Evolutionary conservation across 441 rosid species (phyloP).

Genomic region (Jatropha podagrica): DNA sequence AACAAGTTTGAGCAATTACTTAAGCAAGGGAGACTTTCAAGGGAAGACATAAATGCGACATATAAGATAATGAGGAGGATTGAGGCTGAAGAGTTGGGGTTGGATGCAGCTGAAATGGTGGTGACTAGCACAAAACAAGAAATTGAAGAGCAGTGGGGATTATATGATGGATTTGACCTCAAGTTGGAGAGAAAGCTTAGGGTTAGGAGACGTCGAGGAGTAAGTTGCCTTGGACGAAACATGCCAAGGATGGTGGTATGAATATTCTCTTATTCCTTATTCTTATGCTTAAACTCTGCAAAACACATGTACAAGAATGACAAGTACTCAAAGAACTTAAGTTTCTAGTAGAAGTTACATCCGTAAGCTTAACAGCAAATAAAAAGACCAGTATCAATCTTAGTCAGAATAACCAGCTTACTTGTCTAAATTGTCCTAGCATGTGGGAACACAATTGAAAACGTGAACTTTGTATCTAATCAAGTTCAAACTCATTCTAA

Average conservation of each 20-base stretch:
- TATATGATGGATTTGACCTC: slow-evolving; percentile 73
- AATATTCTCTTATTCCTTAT: slow-evolving; percentile 9
- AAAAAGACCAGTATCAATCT: not conserved
- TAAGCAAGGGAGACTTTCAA: slow-evolving; percentile 67
- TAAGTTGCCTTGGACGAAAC: slow-evolving; percentile 63
- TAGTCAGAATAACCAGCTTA: not conserved
- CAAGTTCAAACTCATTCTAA: slow-evolving; percentile 6
- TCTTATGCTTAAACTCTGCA: not conserved
- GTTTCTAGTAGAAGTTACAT: not conserved
- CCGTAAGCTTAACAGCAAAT: slow-evolving; percentile 5
- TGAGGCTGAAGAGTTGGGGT: slow-evolving; percentile 62
- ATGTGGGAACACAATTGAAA: not conserved
- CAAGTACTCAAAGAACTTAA: not conserved
- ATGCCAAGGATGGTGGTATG: slow-evolving; percentile 79
- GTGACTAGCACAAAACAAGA: slow-evolving; percentile 80
- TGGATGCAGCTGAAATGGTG: slow-evolving; percentile 70
- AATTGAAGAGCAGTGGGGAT: slow-evolving; percentile 76
- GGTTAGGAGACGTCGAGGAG: slow-evolving; percentile 62
- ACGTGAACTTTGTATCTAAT: not conserved
- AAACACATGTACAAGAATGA: not conserved
- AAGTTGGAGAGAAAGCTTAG: slow-evolving; percentile 71
- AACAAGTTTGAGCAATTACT: slow-evolving; percentile 76
- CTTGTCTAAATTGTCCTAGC: not conserved
- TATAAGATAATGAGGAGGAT: slow-evolving; percentile 71
- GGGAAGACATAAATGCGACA: slow-evolving; percentile 57